These are phyloP conservation scores for Talaromyces trachyspermus DNA, from an alignment of 495 filamentous ascomycete species.

Conservation along the genomic window DNA sequence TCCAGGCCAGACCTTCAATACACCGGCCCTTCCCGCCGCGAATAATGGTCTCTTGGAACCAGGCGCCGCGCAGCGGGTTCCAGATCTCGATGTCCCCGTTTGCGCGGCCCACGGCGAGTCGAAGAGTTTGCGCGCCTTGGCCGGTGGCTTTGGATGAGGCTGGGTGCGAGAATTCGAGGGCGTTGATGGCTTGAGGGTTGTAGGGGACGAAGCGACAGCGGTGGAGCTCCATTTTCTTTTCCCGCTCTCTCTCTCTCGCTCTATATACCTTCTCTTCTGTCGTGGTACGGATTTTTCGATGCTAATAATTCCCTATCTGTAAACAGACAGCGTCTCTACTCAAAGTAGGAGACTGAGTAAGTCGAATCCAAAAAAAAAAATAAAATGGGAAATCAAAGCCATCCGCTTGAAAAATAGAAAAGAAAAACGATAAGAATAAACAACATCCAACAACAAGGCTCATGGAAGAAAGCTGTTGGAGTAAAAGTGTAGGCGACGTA, in stretches of 20 bases:
- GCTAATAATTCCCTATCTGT: too few relatives aligned
- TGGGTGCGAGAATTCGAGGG: conserved; percentile 85
- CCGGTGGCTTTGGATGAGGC: conserved; percentile 45
- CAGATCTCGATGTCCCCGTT: conserved; percentile 98
- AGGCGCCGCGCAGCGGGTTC: conserved; percentile 80
- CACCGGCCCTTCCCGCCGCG: conserved; percentile 78
- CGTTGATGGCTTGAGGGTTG: conserved; percentile 86
- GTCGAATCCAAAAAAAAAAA: neutral
- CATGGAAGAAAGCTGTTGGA: neutral
- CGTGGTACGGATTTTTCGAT: too few relatives aligned
- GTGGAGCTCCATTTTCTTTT: conserved; percentile 77
- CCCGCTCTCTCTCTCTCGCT: neutral
- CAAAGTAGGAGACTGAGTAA: neutral
- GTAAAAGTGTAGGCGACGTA: neutral
- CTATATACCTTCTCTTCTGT: conserved; percentile 1
- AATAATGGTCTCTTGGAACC: conserved; percentile 84
- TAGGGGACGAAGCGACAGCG: conserved; percentile 96
- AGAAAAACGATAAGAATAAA: too few relatives aligned
- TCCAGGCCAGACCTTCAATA: conserved; percentile 88
- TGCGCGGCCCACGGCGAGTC: conserved; percentile 83
- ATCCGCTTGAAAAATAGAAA: too few relatives aligned
- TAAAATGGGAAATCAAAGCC: neutral
- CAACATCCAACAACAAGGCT: too few relatives aligned
- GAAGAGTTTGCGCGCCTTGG: conserved; percentile 49
- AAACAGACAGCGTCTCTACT: too few relatives aligned